Percentiles rank a stretch among this genome's conserved stretches.
These are phyloP conservation scores for Boletus rufocinnamomeus DNA, from an alignment of 768 basidiomycete genomes.

Conservation along the genomic window DNA sequence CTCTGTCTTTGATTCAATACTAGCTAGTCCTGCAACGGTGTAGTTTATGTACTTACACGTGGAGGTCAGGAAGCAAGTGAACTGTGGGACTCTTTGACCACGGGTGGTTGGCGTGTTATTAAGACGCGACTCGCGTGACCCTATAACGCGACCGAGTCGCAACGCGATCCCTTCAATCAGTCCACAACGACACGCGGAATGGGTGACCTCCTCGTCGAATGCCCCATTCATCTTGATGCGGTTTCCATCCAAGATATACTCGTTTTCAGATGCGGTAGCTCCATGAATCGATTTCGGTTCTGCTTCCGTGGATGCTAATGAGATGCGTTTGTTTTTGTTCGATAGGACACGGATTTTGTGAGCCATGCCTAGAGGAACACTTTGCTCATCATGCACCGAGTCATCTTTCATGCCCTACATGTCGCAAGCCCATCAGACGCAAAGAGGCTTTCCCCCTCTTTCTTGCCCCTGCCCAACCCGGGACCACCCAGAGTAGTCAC, in stretches of 20 bases:
- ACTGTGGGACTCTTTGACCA: not conserved
- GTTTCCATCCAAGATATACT: conserved; percentile 31
- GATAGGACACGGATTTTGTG: conserved; percentile 37
- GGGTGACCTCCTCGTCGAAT: conserved; percentile 30
- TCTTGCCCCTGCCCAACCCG: conserved; percentile 21
- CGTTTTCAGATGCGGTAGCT: conserved; percentile 35
- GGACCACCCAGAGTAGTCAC: not conserved
- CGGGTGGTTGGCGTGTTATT: not conserved
- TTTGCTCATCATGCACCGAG: conserved; percentile 13
- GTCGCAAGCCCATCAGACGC: conserved; percentile 30
- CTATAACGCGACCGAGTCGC: not conserved
- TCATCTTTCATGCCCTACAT: conserved; percentile 29
- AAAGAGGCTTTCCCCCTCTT: conserved; percentile 33
- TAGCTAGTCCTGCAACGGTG: not conserved
- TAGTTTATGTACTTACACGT: not conserved
- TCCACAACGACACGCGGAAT: conserved; percentile 9
- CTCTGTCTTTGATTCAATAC: not conserved
- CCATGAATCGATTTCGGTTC: conserved; percentile 6
- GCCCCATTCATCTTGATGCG: conserved; percentile 35
- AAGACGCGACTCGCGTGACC: not conserved
- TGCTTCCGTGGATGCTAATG: conserved; percentile 14
- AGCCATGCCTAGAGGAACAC: conserved; percentile 29
- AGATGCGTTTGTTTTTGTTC: conserved; percentile 12
- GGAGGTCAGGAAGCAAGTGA: not conserved
- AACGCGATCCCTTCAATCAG: not conserved